Percentiles rank a stretch among this genome's conserved stretches.
Evolutionary conservation across 1,139 yeast species (phyloP).

Genomic region (Blastobotrys illinoisensis): DNA sequence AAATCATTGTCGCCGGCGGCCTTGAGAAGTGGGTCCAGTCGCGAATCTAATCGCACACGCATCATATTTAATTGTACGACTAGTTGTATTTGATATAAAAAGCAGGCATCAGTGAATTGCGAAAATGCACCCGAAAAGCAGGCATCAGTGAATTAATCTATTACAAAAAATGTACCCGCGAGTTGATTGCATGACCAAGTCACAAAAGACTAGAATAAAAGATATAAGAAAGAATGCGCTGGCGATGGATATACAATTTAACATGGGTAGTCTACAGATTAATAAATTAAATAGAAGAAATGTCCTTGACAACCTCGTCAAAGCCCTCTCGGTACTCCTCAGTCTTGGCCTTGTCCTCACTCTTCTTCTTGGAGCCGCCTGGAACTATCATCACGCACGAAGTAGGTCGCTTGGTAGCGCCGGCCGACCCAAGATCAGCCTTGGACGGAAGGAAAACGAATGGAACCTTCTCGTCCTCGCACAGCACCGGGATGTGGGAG

Average conservation of each 20-base stretch:
- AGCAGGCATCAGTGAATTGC: too few relatives aligned
- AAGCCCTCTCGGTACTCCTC: slow-evolving; percentile 89
- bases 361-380: slow-evolving; percentile 84
- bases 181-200: too few relatives aligned
- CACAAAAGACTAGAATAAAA: too few relatives aligned
- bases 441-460: slow-evolving; percentile 91
- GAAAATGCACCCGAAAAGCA: too few relatives aligned
- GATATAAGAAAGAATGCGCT: too few relatives aligned
- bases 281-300: slow-evolving; percentile 27
- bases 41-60: slow-evolving; percentile 3
- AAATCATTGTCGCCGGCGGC: slow-evolving; percentile 94
- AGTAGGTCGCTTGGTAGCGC: slow-evolving; percentile 98
- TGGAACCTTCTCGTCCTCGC: slow-evolving; percentile 91
- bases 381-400: slow-evolving; percentile 97
- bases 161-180: too few relatives aligned
- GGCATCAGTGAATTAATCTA: too few relatives aligned
- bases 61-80: too few relatives aligned
- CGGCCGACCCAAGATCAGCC: slow-evolving; percentile 97
- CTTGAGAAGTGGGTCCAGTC: slow-evolving; percentile 90
- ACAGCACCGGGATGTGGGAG: slow-evolving; percentile 93
- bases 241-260: not conserved
- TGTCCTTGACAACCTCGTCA: slow-evolving; percentile 94
- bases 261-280: not conserved
- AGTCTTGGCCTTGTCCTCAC: slow-evolving; percentile 59
- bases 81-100: not conserved